Conservation (phyloP, 2,329 filamentous ascomycete species). For the Alternaria hordeiaustralica region DNA sequence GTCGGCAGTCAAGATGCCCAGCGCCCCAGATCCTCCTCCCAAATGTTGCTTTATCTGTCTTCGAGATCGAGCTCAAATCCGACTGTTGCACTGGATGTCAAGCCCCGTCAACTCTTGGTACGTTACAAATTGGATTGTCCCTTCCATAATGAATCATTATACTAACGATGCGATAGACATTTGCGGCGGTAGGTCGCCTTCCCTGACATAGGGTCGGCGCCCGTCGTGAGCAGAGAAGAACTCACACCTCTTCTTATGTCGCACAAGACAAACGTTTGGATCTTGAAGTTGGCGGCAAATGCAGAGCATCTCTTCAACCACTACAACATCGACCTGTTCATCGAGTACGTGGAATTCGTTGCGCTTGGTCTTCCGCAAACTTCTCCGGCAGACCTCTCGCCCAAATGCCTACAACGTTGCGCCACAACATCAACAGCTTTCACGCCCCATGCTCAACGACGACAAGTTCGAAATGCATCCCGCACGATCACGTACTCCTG, state of each 20-base stretch:
- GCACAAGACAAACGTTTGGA: background rate
- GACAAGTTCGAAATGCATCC: constrained; percentile 32
- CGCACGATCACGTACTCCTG: constrained; percentile 30
- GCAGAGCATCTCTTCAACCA: background rate
- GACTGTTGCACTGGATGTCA: too few relatives aligned
- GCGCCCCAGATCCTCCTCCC: background rate
- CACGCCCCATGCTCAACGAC: constrained; percentile 13
- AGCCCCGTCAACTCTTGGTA: too few relatives aligned
- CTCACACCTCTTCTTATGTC: background rate
- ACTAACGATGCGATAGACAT: too few relatives aligned
- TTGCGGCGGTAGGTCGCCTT: too few relatives aligned
- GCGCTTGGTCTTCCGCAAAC: background rate
- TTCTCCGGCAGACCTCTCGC: background rate
- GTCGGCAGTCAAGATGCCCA: background rate
- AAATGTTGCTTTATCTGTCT: too few relatives aligned
- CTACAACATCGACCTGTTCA: background rate
- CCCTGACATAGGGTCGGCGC: too few relatives aligned
- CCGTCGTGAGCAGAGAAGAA: background rate
- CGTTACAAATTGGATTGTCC: too few relatives aligned
- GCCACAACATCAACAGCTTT: constrained; percentile 17
- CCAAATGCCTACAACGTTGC: constrained; percentile 18
- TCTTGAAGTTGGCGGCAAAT: background rate
- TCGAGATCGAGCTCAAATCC: too few relatives aligned
- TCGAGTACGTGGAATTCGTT: background rate
- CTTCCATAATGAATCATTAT: too few relatives aligned